Conservation (phyloP, 495 filamentous ascomycete genomes). For the Aspergillus ostianus region DNA sequence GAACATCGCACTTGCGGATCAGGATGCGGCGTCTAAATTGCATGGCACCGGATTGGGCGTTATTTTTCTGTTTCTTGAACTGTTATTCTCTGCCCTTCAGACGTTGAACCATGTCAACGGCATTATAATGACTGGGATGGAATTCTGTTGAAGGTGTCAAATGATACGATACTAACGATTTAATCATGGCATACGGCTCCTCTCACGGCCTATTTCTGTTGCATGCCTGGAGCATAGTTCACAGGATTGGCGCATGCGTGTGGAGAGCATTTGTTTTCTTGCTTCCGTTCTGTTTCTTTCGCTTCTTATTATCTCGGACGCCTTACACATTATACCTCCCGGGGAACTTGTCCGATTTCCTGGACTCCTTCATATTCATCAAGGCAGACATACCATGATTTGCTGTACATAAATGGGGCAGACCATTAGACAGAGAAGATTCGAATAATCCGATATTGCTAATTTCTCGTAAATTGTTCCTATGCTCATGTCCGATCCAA, state of each 20-base stretch:
- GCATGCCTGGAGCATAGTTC: constrained; percentile 34
- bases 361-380: constrained; percentile 12
- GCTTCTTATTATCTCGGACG: constrained; percentile 25
- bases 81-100: constrained; percentile 10
- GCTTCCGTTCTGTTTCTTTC: constrained; percentile 15
- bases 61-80: constrained; percentile 11
- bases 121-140: constrained; percentile 14
- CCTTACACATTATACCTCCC: constrained; percentile 42
- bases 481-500: not conserved
- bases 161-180: constrained; percentile 20
- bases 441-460: constrained; percentile 10
- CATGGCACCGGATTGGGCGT: constrained; percentile 20
- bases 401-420: constrained; percentile 29
- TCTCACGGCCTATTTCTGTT: constrained; percentile 11
- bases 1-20: constrained; percentile 1
- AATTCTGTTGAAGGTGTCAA: constrained; percentile 9
- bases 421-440: constrained; percentile 17
- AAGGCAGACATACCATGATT: constrained; percentile 6
- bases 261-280: constrained; percentile 10
- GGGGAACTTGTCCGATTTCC: constrained; percentile 28
- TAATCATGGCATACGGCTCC: constrained; percentile 20
- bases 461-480: not conserved
- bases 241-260: constrained; percentile 11
- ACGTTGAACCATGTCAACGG: constrained; percentile 17
- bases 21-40: constrained; percentile 21